Evolutionary conservation across 106 monocot species (phyloP).

Genomic region (Dendrobium huoshanense): DNA sequence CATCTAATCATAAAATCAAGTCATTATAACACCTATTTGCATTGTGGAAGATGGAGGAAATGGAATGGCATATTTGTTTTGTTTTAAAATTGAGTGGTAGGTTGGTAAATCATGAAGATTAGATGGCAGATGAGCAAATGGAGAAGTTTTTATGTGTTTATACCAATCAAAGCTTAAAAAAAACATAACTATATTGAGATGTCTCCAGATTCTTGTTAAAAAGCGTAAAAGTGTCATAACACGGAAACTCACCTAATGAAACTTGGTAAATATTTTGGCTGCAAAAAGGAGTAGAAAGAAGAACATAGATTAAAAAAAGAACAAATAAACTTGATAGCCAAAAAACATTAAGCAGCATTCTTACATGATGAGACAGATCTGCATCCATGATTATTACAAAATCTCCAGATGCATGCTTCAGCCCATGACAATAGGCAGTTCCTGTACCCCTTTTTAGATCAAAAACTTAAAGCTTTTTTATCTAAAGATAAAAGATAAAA

Average conservation of each 20-base stretch:
- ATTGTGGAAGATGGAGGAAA: no score
- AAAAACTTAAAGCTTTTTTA: background rate
- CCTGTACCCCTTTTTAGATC: constrained; percentile 35
- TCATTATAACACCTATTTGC: no score
- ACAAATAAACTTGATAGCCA: background rate
- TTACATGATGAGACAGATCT: constrained; percentile 97
- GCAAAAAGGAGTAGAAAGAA: constrained; percentile 27
- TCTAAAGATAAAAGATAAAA: background rate
- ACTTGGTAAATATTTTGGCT: constrained; percentile 95
- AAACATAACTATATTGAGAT: background rate
- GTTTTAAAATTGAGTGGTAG: no score
- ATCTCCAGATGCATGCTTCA: constrained; percentile 91
- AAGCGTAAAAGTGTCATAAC: background rate
- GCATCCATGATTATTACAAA: constrained; percentile 99
- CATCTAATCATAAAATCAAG: background rate
- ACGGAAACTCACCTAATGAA: constrained; percentile 66
- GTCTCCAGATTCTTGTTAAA: background rate
- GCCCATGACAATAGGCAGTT: constrained; percentile 91
- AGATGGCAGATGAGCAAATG: no score
- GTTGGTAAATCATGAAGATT: no score
- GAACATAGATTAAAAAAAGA: background rate
- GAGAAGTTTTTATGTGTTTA: background rate
- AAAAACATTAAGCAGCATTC: constrained; percentile 11
- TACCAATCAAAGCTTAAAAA: background rate
- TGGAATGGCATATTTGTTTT: no score